These are phyloP conservation scores for Spergularia marina DNA, from an alignment of 148 eudicot species.

Conservation along the genomic window DNA sequence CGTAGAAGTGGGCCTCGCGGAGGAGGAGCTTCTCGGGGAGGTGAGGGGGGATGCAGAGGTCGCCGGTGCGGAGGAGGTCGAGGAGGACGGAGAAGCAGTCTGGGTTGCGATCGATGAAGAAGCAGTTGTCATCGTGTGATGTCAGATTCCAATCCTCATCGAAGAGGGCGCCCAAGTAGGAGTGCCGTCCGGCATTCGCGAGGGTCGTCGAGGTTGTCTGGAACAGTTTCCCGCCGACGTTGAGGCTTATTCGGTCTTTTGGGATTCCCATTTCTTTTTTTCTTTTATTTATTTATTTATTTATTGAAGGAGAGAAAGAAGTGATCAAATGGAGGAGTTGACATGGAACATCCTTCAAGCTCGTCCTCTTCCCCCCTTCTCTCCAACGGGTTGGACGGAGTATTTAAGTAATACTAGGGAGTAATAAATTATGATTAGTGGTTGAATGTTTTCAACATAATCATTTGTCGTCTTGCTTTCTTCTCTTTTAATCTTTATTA, in stretches of 20 bases:
- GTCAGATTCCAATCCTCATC: constrained; percentile 66
- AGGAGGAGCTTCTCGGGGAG: constrained; percentile 59
- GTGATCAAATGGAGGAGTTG: not conserved
- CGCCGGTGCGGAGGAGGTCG: constrained; percentile 79
- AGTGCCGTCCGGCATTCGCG: constrained; percentile 72
- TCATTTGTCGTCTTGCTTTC: too few relatives aligned
- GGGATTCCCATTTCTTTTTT: not conserved
- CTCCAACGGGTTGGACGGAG: too few relatives aligned
- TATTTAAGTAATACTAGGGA: too few relatives aligned
- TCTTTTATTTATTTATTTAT: not conserved
- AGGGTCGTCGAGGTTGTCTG: constrained; percentile 80
- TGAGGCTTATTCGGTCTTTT: constrained; percentile 56
- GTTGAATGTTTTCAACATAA: too few relatives aligned
- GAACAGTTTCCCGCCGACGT: constrained; percentile 79
- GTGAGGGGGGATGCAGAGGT: constrained; percentile 50
- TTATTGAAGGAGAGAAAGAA: too few relatives aligned
- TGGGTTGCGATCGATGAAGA: constrained; percentile 80
- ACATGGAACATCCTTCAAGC: not conserved
- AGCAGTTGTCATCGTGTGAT: not conserved
- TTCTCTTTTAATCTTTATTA: too few relatives aligned
- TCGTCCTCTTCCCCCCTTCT: too few relatives aligned
- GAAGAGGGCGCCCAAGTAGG: constrained; percentile 75
- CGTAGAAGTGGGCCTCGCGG: constrained; percentile 78
- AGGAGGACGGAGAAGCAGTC: constrained; percentile 70
- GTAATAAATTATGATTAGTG: too few relatives aligned